Percentiles rank a stretch among this genome's conserved stretches.
Conservation (phyloP, 768 basidiomycete genomes). For the Wakefieldia striispora region DNA sequence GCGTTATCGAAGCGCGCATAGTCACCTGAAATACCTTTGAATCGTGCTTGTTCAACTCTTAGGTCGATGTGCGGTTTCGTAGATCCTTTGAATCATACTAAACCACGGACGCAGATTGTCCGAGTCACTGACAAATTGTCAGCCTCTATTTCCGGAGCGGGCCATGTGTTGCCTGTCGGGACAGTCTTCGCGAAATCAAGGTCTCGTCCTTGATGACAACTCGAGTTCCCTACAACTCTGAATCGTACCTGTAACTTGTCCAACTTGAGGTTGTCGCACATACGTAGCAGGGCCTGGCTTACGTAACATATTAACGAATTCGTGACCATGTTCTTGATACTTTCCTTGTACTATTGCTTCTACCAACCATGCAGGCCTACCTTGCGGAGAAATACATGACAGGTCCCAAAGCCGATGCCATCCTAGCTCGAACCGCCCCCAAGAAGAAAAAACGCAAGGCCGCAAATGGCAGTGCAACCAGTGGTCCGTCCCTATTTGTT, state of each 20-base stretch:
- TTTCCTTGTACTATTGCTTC: not conserved
- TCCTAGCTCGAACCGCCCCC: conserved; percentile 61
- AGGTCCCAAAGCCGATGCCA: conserved; percentile 94
- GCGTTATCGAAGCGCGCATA: not conserved
- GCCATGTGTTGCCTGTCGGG: too few species aligned
- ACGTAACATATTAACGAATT: not conserved
- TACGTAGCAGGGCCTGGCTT: too few species aligned
- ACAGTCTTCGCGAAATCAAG: too few species aligned
- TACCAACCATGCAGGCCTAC: conserved; percentile 71
- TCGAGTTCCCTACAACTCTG: too few species aligned
- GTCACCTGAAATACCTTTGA: not conserved
- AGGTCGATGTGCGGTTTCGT: too few species aligned
- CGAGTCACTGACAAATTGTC: too few species aligned
- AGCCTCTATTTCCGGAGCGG: too few species aligned
- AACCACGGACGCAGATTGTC: too few species aligned
- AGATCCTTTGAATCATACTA: too few species aligned
- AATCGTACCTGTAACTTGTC: too few species aligned
- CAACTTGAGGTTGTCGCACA: too few species aligned
- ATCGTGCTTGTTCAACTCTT: not conserved
- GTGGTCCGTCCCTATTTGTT: conserved; percentile 36
- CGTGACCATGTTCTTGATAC: not conserved
- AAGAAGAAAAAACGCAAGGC: conserved; percentile 71
- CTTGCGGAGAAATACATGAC: conserved; percentile 94
- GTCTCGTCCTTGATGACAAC: too few species aligned
- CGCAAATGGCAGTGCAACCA: conserved; percentile 17